Conservation (phyloP, 225 moss, liverwort and hornwort species). For the Rhytidiadelphus loreus region DNA sequence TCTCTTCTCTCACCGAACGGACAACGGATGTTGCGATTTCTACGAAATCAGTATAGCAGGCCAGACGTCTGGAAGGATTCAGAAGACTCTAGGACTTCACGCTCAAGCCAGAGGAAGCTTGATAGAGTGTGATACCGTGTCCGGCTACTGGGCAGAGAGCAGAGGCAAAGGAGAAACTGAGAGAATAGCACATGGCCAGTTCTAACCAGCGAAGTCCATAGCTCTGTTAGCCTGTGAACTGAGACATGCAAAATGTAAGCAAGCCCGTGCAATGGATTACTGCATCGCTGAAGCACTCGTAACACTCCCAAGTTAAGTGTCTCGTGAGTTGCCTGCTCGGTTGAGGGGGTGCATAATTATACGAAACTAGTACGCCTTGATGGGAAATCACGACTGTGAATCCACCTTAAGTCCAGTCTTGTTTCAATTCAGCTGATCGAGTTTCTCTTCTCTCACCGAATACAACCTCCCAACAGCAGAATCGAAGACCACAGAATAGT, state of each 20-base stretch:
- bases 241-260: background rate
- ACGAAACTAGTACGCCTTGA: background rate
- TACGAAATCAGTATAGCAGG: no score
- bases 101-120: no score
- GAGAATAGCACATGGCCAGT: background rate
- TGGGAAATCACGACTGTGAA: no score
- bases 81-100: no score
- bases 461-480: background rate
- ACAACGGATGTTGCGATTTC: no score
- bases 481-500: background rate
- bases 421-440: background rate
- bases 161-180: no score
- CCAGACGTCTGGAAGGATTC: no score
- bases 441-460: background rate
- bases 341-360: background rate
- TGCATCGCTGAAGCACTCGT: background rate
- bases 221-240: background rate
- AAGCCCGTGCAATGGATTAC: background rate
- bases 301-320: background rate
- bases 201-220: background rate
- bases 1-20: no score
- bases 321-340: background rate
- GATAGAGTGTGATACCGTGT: no score
- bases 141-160: no score
- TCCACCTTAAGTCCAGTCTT: background rate